These are phyloP conservation scores for Acacia melanoxylon DNA, from an alignment of 306 rosid genomes.

Conservation along the genomic window DNA sequence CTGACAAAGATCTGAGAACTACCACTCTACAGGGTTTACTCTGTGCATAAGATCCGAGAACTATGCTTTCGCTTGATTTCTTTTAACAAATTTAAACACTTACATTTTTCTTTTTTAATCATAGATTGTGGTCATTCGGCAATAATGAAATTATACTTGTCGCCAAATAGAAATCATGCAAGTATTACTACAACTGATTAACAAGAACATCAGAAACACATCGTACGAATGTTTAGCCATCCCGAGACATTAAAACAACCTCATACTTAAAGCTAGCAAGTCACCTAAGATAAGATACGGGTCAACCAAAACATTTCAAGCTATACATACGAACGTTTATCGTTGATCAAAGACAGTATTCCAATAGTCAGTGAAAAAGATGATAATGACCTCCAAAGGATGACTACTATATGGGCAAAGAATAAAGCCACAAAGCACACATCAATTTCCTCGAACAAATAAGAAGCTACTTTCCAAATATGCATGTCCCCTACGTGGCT, in stretches of 20 bases:
- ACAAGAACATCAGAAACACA: not conserved
- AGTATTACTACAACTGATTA: not conserved
- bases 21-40: no score
- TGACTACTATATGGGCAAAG: slow-evolving; percentile 14
- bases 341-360: slow-evolving; percentile 19
- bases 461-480: not conserved
- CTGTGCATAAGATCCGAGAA: no score
- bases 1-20: not conserved
- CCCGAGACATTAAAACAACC: not conserved
- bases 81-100: not conserved
- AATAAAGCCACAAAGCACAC: slow-evolving; percentile 12
- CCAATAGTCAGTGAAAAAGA: not conserved
- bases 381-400: not conserved
- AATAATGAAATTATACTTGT: not conserved
- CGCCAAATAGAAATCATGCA: not conserved
- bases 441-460: not conserved
- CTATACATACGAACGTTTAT: slow-evolving; percentile 7
- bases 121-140: not conserved
- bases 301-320: not conserved
- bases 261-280: not conserved
- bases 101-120: not conserved
- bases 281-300: not conserved
- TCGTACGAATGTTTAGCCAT: no score
- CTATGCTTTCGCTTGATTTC: not conserved
- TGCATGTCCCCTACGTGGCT: slow-evolving; percentile 4